These are phyloP conservation scores for Gossypium sturtianum DNA, from an alignment of 345 rosid genomes.

Conservation along the genomic window DNA sequence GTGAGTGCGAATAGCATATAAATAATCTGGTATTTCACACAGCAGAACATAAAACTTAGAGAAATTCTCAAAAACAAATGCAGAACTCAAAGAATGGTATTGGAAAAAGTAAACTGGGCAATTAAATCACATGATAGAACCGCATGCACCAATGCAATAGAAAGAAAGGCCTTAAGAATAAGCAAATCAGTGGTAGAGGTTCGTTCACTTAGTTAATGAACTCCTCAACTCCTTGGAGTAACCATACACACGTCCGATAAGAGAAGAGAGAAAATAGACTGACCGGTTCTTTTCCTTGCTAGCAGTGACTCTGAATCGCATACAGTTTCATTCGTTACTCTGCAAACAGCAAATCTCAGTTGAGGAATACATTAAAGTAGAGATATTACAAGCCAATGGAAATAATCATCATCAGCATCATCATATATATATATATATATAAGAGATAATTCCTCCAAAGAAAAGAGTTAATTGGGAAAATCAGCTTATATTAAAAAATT, in stretches of 20 bases:
- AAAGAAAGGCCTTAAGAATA: not conserved
- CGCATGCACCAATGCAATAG: not conserved
- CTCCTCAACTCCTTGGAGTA: not conserved
- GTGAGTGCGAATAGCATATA: not conserved
- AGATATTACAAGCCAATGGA: not conserved
- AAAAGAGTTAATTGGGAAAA: not conserved
- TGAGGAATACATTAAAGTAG: not conserved
- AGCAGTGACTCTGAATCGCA: not conserved
- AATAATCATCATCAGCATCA: not conserved
- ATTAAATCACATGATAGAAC: not conserved
- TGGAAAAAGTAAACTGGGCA: not conserved
- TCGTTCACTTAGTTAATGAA: not conserved
- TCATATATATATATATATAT: not conserved
- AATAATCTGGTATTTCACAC: not conserved
- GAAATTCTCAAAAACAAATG: not conserved
- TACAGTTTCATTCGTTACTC: slow-evolving; percentile 8
- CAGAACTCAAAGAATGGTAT: not conserved
- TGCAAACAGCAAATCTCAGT: slow-evolving; percentile 5
- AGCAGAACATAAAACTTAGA: not conserved
- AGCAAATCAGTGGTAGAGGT: not conserved
- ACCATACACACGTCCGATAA: not conserved
- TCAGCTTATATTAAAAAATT: not conserved
- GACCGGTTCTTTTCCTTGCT: not conserved
- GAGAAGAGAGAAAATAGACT: not conserved
- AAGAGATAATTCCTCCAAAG: not conserved